Conservation (phyloP, 2,329 filamentous ascomycete species). For the Fusarium paranaense region DNA sequence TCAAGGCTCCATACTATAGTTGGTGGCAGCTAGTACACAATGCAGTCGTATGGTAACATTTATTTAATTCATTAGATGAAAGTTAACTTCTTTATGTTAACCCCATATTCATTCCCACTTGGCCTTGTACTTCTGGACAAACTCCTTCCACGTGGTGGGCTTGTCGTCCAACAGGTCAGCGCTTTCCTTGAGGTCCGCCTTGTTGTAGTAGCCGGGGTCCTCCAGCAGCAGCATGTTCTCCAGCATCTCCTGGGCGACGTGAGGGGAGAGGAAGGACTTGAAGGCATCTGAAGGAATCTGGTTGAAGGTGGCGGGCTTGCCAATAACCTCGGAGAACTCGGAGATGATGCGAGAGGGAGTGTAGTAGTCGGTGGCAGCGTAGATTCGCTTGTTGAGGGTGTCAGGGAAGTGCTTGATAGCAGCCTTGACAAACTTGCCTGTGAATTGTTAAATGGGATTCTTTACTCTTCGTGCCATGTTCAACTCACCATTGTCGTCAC, state of each 20-base stretch:
- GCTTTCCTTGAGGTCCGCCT: conserved; percentile 49
- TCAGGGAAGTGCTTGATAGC: conserved; percentile 47
- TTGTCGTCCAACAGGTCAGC: conserved; percentile 49
- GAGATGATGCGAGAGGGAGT: conserved; percentile 47
- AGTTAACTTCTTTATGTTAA: neutral
- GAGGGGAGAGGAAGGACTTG: conserved; percentile 48
- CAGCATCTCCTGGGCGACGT: conserved; percentile 50
- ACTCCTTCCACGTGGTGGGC: conserved; percentile 54
- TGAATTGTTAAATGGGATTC: neutral
- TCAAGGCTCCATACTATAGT: neutral
- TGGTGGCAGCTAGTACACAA: neutral
- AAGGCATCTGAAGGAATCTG: conserved; percentile 51
- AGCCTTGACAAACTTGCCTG: conserved; percentile 51
- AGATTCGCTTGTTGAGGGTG: conserved; percentile 48
- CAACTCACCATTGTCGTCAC: conserved; percentile 54
- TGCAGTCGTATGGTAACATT: neutral
- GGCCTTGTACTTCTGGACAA: conserved; percentile 47
- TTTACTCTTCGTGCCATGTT: accelerated
- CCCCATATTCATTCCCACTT: conserved; percentile 40
- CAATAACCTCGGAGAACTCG: conserved; percentile 51
- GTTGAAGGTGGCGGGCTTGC: conserved; percentile 47
- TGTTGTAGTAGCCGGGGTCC: conserved; percentile 56
- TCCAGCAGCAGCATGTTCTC: conserved; percentile 58
- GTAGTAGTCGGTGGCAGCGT: conserved; percentile 53
- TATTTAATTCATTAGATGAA: neutral